Percentiles rank a stretch among this genome's conserved stretches.
These are phyloP conservation scores for Trichoderma polysporum DNA, from an alignment of 2,329 filamentous ascomycete species.

Conservation along the genomic window DNA sequence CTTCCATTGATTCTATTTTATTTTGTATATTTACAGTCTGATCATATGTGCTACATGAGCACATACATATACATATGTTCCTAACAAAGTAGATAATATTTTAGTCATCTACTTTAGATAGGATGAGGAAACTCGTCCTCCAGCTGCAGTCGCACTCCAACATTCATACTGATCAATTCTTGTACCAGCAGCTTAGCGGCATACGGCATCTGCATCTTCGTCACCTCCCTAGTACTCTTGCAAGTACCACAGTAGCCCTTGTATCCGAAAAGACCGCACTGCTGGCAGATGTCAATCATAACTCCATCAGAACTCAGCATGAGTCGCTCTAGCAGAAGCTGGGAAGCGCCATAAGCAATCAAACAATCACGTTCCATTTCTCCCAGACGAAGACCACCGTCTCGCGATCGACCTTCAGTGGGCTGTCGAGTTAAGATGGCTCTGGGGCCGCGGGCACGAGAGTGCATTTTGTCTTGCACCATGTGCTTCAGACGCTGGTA, in stretches of 20 bases:
- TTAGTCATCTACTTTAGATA: constrained; percentile 28
- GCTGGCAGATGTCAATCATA: constrained; percentile 89
- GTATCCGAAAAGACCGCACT: constrained; percentile 93
- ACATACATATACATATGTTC: background rate
- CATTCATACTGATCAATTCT: constrained; percentile 97
- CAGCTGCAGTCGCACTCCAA: constrained; percentile 86
- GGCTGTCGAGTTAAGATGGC: constrained; percentile 93
- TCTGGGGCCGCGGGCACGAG: constrained; percentile 81
- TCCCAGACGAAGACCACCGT: constrained; percentile 88
- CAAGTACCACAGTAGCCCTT: constrained; percentile 94
- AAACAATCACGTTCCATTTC: constrained; percentile 99
- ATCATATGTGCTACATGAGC: background rate
- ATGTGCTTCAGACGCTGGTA: constrained; percentile 99
- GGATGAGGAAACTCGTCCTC: constrained; percentile 88
- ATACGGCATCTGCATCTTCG: constrained; percentile 95
- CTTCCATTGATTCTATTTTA: background rate
- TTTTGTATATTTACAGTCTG: constrained; percentile 3
- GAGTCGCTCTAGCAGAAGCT: constrained; percentile 85
- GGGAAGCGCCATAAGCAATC: constrained; percentile 93
- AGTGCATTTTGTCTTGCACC: constrained; percentile 99
- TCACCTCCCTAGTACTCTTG: constrained; percentile 77
- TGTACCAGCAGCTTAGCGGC: constrained; percentile 95
- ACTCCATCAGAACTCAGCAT: constrained; percentile 95
- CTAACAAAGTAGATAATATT: background rate
- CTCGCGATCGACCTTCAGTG: constrained; percentile 89